These are phyloP conservation scores for Yamadazyma mexicana DNA, from an alignment of 1,139 yeast genomes.

Conservation along the genomic window DNA sequence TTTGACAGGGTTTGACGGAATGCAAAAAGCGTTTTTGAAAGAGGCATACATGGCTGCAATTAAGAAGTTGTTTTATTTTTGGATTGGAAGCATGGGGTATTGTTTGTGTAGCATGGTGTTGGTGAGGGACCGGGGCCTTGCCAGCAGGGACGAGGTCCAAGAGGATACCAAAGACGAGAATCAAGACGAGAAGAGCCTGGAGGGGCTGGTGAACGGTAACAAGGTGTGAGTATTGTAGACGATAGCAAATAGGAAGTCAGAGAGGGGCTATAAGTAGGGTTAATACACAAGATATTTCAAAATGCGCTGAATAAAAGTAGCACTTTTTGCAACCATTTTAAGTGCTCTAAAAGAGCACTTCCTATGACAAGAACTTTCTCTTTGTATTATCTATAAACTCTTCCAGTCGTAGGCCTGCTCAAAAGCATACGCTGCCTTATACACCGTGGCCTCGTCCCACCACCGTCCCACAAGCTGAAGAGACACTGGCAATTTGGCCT, in stretches of 20 bases:
- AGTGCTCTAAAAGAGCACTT: no score
- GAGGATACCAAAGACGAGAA: not conserved
- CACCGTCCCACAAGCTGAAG: constrained; percentile 15
- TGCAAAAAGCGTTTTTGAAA: constrained; percentile 21
- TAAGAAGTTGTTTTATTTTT: constrained; percentile 31
- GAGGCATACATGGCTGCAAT: constrained; percentile 29
- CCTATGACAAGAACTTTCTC: not conserved
- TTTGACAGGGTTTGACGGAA: constrained; percentile 2
- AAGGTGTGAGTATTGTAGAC: no score
- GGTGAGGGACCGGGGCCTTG: constrained; percentile 34
- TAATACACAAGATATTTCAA: no score
- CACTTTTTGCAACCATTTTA: not conserved
- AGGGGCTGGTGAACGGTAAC: no score
- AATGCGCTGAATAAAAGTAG: no score
- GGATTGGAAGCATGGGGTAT: constrained; percentile 34
- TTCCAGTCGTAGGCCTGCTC: constrained; percentile 14
- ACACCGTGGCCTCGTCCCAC: constrained; percentile 12
- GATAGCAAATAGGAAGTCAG: not conserved
- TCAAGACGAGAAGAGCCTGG: no score
- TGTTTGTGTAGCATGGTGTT: constrained; percentile 29
- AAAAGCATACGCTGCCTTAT: constrained; percentile 15
- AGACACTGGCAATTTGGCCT: constrained; percentile 14
- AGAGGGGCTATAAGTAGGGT: no score
- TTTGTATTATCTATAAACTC: constrained; percentile 2
- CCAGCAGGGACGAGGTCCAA: constrained; percentile 27